Base-by-base conservation (phyloP, 768 basidiomycete genomes). In the Chalciporus sphaerocephalus region DNA sequence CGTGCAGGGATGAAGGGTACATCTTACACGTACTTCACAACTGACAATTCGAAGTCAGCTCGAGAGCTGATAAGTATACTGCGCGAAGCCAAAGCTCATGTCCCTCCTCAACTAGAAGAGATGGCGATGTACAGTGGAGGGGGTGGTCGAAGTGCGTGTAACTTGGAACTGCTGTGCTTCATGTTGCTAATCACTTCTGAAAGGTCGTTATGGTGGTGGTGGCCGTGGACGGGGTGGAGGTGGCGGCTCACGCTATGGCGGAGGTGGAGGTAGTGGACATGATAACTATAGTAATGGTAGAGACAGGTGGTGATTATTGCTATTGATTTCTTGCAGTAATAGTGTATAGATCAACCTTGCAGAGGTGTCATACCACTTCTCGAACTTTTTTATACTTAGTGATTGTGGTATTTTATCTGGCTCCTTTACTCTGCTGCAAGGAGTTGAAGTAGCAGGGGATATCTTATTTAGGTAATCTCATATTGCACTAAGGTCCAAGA, bases 21-120 rank as follows among this genome's bases (percentile, higher is more conserved):
- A 30, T 90, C 92, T 1, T 94, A 90, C 69, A 95, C 94, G 6
- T 98, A 92, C 75, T 93, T 98, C 72, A 96, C 92, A 37, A 89
- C 94, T 39, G 92, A 97, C 58, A 95, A 96, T 65, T 83, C 91
- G 39, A 96, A 95, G 70, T 82, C 85, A 51, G 94, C 95, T 18
- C 87, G 92, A 32, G 96, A 99, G 60, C 79, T 99, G 9, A 73
- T 97, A 47, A 74, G 68, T 46, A 96, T 98, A 52, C 70, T 98
- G 51, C 73, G 78, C 44, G 93, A 96, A 66, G 90, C 92, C 17
- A 93, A 93, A 61, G 83, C 91, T 12, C 71, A 73, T 38, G 76
- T 97, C 27, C 92, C 94, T 20, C 80, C 91, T 46, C 90, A 95
- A 58, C 74, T 99, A 0, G 87, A 94, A 66, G 89, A 96, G 70